Percentiles rank a stretch among this genome's conserved stretches.
These are phyloP conservation scores for Rheum nobile DNA, from an alignment of 148 eudicot species.

Conservation along the genomic window DNA sequence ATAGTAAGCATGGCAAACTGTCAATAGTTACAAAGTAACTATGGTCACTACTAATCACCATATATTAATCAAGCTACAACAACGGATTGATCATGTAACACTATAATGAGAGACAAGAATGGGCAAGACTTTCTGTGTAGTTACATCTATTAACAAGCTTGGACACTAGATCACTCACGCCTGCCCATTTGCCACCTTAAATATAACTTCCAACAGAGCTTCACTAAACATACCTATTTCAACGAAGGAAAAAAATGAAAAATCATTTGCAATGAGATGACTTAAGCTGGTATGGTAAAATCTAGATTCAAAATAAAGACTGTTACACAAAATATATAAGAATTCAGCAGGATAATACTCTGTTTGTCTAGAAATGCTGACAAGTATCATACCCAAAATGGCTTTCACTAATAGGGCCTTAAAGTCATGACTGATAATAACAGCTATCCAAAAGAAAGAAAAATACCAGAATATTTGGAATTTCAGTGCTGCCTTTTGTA, in stretches of 20 bases:
- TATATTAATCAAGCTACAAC: background rate
- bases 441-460: background rate
- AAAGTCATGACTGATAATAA: too few relatives aligned
- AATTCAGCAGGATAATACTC: background rate
- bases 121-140: too few relatives aligned
- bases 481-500: background rate
- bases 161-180: too few relatives aligned
- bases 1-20: constrained; percentile 94
- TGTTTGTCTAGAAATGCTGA: background rate
- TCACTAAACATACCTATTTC: too few relatives aligned
- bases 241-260: too few relatives aligned
- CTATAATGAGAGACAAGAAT: background rate
- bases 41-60: background rate
- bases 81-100: background rate
- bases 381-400: background rate
- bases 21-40: constrained; percentile 4
- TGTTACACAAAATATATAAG: too few relatives aligned
- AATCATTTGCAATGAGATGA: background rate
- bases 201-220: too few relatives aligned
- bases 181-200: too few relatives aligned
- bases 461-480: background rate
- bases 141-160: too few relatives aligned
- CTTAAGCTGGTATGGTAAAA: background rate
- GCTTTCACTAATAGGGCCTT: background rate
- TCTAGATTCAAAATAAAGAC: background rate